Base-by-base conservation (phyloP, 768 basidiomycete genomes). In the Xanthoconium stramineum region DNA sequence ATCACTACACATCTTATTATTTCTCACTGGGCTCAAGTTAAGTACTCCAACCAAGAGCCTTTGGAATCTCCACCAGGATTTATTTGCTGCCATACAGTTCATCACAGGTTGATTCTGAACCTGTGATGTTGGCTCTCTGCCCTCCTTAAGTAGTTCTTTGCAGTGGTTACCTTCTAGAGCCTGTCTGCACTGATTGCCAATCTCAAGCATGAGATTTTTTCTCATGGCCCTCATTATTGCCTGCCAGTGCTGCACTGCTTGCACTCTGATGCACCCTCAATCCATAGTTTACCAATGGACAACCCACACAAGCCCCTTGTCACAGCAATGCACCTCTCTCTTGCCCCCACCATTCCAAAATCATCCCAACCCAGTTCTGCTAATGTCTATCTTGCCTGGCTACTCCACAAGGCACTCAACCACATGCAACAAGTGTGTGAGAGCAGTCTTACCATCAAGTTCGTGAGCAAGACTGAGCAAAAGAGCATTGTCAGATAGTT, bases 401-500 rank as follows among this genome's bases (percentile, higher is more conserved):
- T 85, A 4, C 78, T 88, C 33, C 77, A 82, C 45, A 89, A 91
- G 67, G 82, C 83, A 0, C 77, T 83, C 0, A 83, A 85, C 32
- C 98, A 98, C 74, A 85, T 96, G 83, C 88, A 86, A 67, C 86
- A 89, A 63, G 86, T 87, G 3, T 78, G 91, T 52, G 88, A 89
- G 65, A 79, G 79, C 43, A 89, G 91, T 1, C 73, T 94, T 32
- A 77, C 83, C 2, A 80, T 84, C 38, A 86, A 87, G 0, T 83
- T 93, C 68, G 91, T 98, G 38, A 86, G 89, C 61, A 84, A n/a
- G 35, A 91, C 92, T 3, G 94, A 97, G 72, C 77, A 94, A 58
- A 92, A 90, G 75, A 79, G 78, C 45, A 85, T 96, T 0, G 83
- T 91, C 36, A 94, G 94, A 49, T 98, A 89, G 85, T 68, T 98